These are phyloP conservation scores for Coniochaeta prunicola DNA, from an alignment of 2,329 filamentous ascomycete species.

Conservation along the genomic window DNA sequence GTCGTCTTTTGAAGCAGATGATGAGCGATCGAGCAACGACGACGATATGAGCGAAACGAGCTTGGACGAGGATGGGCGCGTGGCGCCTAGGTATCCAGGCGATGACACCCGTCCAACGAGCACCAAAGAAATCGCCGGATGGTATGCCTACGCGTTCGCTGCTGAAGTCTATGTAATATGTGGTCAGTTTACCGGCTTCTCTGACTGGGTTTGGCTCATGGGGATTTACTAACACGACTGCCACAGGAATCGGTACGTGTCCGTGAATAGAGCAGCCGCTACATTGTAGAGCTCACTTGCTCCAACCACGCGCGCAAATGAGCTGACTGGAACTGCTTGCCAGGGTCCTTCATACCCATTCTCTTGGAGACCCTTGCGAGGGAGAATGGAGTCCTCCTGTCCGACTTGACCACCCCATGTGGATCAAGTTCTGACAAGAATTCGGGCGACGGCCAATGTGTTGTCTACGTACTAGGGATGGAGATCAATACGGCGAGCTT, in stretches of 20 bases:
- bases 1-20: conserved; percentile 61
- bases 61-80: conserved; percentile 22
- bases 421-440: conserved; percentile 50
- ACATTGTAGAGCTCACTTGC: not conserved
- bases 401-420: conserved; percentile 71
- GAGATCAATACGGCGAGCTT: conserved; percentile 96
- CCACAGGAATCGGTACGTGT: conserved; percentile 1
- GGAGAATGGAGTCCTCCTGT: conserved; percentile 81
- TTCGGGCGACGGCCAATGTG: conserved; percentile 58
- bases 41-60: not conserved
- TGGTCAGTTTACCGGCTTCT: conserved; percentile 43
- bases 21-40: conserved; percentile 50
- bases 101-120: conserved; percentile 89
- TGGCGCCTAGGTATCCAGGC: conserved; percentile 53
- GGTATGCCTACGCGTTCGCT: conserved; percentile 95
- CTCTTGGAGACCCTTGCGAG: conserved; percentile 88
- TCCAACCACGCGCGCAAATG: conserved; percentile 1
- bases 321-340: not conserved
- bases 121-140: conserved; percentile 78
- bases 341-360: conserved; percentile 92
- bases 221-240: conserved; percentile 4
- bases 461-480: conserved; percentile 73
- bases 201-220: conserved; percentile 6
- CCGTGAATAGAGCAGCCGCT: not conserved
- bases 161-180: conserved; percentile 96